Evolutionary conservation across 768 basidiomycete genomes (phyloP).

Genomic region (Piloderma croceum): DNA sequence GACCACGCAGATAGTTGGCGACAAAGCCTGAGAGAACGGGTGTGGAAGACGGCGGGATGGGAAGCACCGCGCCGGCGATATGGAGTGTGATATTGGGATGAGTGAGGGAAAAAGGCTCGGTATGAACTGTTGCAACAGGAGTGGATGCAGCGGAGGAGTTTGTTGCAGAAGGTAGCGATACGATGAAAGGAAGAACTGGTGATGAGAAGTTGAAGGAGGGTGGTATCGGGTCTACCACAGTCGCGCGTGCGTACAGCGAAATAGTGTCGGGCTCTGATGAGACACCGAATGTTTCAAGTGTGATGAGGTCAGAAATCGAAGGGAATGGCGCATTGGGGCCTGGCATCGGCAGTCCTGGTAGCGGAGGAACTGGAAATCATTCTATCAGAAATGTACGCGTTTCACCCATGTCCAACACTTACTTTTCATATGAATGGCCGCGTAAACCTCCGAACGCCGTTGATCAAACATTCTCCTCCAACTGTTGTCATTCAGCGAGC

Average conservation of each 20-base stretch:
- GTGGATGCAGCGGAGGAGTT: constrained; percentile 16
- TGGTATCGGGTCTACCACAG: constrained; percentile 54
- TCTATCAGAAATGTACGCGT: too few species aligned
- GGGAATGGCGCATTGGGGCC: constrained; percentile 49
- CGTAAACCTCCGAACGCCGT: constrained; percentile 40
- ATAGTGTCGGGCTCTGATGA: constrained; percentile 23
- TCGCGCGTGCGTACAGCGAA: constrained; percentile 46
- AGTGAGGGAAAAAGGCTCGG: constrained; percentile 52
- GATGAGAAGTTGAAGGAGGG: constrained; percentile 41
- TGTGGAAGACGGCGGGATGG: constrained; percentile 35
- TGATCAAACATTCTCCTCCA: constrained; percentile 44
- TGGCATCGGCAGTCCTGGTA: constrained; percentile 64
- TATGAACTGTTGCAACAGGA: constrained; percentile 50
- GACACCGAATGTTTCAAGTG: constrained; percentile 50
- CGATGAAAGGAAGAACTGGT: constrained; percentile 57
- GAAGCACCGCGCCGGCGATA: constrained; percentile 52
- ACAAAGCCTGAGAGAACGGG: constrained; percentile 53
- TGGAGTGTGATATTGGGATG: constrained; percentile 63
- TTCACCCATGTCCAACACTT: constrained; percentile 27
- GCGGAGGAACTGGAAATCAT: constrained; percentile 53
- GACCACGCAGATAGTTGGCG: constrained; percentile 56
- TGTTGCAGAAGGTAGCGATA: constrained; percentile 40
- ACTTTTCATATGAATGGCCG: constrained; percentile 50
- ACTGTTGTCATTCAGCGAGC: constrained; percentile 32
- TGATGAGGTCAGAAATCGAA: constrained; percentile 51